A percentile compares a stretch with the other conserved stretches of the same genome.
phyloP scores from a whole-genome alignment of 2,329 filamentous ascomycete genomes.

The Dothideomycetidae sp. region DNA sequence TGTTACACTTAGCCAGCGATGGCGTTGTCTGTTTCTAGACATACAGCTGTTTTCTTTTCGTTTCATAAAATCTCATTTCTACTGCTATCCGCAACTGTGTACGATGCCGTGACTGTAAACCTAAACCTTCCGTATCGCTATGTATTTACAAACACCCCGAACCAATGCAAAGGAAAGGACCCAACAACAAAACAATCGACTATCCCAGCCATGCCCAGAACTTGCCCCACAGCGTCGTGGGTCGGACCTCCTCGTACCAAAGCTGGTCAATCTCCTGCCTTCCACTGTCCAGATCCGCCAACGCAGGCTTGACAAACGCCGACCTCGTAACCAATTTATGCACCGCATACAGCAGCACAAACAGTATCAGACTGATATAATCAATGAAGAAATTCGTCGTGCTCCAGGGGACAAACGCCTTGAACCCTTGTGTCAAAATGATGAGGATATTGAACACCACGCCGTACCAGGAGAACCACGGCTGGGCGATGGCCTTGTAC shows the following conservation, averaged over 20 bases:
- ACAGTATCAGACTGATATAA: slow-evolving; percentile 60
- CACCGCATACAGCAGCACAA: slow-evolving; percentile 51
- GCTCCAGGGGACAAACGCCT: slow-evolving; percentile 44
- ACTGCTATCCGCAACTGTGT: too few species aligned
- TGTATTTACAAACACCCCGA: too few species aligned
- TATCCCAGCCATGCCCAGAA: slow-evolving; percentile 17
- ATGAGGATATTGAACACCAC: slow-evolving; percentile 44
- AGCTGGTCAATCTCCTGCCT: slow-evolving; percentile 25
- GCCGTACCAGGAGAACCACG: slow-evolving; percentile 47
- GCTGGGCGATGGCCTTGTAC: slow-evolving; percentile 55
- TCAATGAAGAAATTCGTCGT: slow-evolving; percentile 56
- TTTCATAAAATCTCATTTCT: too few species aligned
- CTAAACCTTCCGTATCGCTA: too few species aligned
- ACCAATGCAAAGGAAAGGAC: too few species aligned
- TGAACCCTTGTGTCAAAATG: slow-evolving; percentile 35
- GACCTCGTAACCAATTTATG: slow-evolving; percentile 52
- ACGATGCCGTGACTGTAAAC: too few species aligned
- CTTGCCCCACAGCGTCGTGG: slow-evolving; percentile 21
- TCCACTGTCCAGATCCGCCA: slow-evolving; percentile 31
- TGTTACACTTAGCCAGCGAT: too few species aligned
- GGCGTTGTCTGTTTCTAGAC: too few species aligned
- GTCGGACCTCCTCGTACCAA: slow-evolving; percentile 20
- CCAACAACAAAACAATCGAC: too few species aligned
- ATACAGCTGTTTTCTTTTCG: too few species aligned
- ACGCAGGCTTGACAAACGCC: slow-evolving; percentile 26